Base-by-base conservation (phyloP, 2,329 filamentous ascomycete genomes). In the Calonectria crousiana region DNA sequence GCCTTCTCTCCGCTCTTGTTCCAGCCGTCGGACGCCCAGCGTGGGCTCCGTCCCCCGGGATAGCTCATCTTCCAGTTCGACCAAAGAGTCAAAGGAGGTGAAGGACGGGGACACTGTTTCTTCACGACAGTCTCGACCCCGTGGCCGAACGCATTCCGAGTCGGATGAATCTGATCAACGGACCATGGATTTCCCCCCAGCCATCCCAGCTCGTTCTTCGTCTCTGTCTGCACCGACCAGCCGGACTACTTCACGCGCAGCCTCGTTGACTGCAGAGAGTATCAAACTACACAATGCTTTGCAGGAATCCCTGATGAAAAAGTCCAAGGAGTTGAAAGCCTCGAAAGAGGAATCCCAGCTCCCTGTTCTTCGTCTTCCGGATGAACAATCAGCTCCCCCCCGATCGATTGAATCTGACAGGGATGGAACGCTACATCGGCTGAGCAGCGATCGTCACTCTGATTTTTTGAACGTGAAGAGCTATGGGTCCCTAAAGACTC, bases 211-310 rank as follows among this genome's bases (percentile, higher is more conserved):
- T 41, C 88, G 91, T 53, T 88, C 88, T 51, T 92, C 92, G 2
- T 93, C 91, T 18, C 84, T 93, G 10, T 93, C 92, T 4, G 91
- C 91, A 2, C 90, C 91, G 2, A 92, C 90, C 1, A 93, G 91
- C 79, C 87, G 90, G 51, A 91, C 91, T 77, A 85, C 66, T 14
- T 73, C 71, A 14, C 85, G 90, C 36, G 85, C 88, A 13, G 88
- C 86, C 4, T 93, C 91, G 0, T 80, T 92, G 72, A 92, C 91
- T 6, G 84, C 89, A 0, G 90, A 92, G 71, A 93, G 90, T 76
- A 82, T 92, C 44, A 88, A 88, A 71, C 87, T 89, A n/a, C 90
- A 91, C 74, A 89, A 90, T 76, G 85, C 85, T 77, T 79, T 77
- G 73, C 80, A 77, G 75, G 82, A 80, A 58, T 71, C 74, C 81